Evolutionary conservation across 768 basidiomycete species (phyloP).

Genomic region (Artomyces pyxidatus): DNA sequence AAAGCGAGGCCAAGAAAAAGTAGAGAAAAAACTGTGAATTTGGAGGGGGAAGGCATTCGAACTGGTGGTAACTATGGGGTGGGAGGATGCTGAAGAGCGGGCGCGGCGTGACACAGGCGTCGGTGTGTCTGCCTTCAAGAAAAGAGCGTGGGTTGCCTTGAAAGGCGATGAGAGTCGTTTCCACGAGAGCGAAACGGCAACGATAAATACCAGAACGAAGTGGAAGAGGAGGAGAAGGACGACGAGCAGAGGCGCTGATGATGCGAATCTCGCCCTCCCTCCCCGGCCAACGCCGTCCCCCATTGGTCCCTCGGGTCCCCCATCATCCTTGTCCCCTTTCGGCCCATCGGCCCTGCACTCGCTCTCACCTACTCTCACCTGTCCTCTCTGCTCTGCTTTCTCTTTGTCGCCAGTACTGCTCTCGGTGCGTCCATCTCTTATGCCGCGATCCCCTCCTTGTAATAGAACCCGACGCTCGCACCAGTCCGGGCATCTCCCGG

Average conservation of each 20-base stretch:
- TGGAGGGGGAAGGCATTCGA: not conserved
- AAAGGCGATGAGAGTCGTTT: not conserved
- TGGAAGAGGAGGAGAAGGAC: not conserved
- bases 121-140: not conserved
- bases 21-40: not conserved
- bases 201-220: not conserved
- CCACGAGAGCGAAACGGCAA: not conserved
- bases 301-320: too few relatives aligned
- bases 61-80: not conserved
- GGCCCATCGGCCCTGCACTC: too few relatives aligned
- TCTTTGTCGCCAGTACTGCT: too few relatives aligned
- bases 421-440: too few relatives aligned
- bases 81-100: not conserved
- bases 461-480: too few relatives aligned
- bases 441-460: too few relatives aligned
- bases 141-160: not conserved
- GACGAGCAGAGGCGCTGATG: slow-evolving; percentile 9
- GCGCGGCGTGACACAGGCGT: not conserved
- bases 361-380: too few relatives aligned
- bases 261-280: too few relatives aligned
- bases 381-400: too few relatives aligned
- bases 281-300: too few relatives aligned
- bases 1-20: not conserved
- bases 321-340: too few relatives aligned
- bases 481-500: too few relatives aligned